phyloP scores from a whole-genome alignment of 495 filamentous ascomycete species.

The Tuber umbilicatum region DNA sequence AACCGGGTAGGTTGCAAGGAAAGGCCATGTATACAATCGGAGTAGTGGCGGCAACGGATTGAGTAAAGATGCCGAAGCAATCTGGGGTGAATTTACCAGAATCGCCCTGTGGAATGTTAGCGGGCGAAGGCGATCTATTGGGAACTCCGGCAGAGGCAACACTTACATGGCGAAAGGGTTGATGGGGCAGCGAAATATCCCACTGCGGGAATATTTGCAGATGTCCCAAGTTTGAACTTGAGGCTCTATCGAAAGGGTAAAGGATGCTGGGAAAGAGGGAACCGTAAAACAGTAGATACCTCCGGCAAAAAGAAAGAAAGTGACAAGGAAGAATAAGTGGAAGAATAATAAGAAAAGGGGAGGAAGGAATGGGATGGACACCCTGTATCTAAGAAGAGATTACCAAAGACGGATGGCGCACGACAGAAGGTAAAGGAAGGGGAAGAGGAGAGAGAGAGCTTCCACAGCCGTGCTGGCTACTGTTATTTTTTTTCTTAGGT shows the following conservation, averaged over 20 bases:
- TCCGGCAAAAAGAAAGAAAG: conserved; percentile 4
- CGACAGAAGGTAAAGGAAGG: conserved; percentile 6
- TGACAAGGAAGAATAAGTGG: neutral
- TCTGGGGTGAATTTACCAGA: conserved; percentile 86
- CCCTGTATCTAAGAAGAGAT: conserved; percentile 7
- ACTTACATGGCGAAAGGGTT: neutral
- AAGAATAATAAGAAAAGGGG: conserved; percentile 10
- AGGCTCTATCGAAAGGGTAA: neutral
- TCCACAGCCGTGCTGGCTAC: neutral
- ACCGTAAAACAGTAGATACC: neutral
- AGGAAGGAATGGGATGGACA: conserved; percentile 4
- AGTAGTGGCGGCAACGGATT: conserved; percentile 74
- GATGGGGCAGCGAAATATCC: neutral
- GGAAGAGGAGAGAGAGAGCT: neutral
- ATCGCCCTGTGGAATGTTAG: conserved; percentile 50
- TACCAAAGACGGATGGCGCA: neutral
- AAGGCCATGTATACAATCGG: conserved; percentile 89
- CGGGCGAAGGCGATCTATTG: conserved; percentile 5
- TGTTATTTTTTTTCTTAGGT: neutral
- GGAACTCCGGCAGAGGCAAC: neutral
- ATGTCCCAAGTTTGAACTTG: neutral
- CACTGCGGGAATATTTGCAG: neutral
- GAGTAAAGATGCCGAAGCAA: conserved; percentile 78
- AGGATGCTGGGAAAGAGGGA: conserved; percentile 4
- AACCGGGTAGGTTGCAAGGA: conserved; percentile 78